phyloP scores from a whole-genome alignment of 805 yeast genomes.

The Wickerhamiella allomyrinae region DNA sequence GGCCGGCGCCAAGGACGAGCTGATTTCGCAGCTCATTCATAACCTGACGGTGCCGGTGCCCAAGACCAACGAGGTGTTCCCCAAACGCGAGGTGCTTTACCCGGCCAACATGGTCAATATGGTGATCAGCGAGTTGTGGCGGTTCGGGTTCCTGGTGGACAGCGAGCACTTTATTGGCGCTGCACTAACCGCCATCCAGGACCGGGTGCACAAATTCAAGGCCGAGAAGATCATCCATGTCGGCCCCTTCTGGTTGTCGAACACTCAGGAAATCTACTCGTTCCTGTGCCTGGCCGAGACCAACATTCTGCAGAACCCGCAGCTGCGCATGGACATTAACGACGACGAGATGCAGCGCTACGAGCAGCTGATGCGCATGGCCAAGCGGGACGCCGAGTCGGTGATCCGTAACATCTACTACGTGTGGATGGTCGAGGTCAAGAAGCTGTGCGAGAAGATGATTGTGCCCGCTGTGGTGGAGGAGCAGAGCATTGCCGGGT shows the following conservation, averaged over 20 bases:
- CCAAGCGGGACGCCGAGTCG: conserved; percentile 86
- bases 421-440: conserved; percentile 93
- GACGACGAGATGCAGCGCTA: conserved; percentile 84
- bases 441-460: conserved; percentile 77
- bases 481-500: conserved; percentile 92
- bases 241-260: conserved; percentile 96
- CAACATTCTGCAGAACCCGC: conserved; percentile 76
- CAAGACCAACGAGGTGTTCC: conserved; percentile 66
- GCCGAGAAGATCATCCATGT: conserved; percentile 80
- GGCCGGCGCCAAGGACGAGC: conserved; percentile 14
- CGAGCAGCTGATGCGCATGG: conserved; percentile 73
- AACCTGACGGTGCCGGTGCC: conserved; percentile 78
- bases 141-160: conserved; percentile 83
- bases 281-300: conserved; percentile 89
- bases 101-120: conserved; percentile 92
- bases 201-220: conserved; percentile 58
- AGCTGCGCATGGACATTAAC: conserved; percentile 68
- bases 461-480: conserved; percentile 90
- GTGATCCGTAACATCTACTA: conserved; percentile 87
- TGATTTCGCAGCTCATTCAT: conserved; percentile 37
- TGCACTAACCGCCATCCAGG: conserved; percentile 75
- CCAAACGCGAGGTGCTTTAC: conserved; percentile 82
- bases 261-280: conserved; percentile 87
- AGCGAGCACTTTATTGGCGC: conserved; percentile 84
- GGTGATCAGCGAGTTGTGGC: conserved; percentile 94